Base-by-base conservation (phyloP, 192 early-diverging fungal species). In the Backusella mclennaniae region DNA sequence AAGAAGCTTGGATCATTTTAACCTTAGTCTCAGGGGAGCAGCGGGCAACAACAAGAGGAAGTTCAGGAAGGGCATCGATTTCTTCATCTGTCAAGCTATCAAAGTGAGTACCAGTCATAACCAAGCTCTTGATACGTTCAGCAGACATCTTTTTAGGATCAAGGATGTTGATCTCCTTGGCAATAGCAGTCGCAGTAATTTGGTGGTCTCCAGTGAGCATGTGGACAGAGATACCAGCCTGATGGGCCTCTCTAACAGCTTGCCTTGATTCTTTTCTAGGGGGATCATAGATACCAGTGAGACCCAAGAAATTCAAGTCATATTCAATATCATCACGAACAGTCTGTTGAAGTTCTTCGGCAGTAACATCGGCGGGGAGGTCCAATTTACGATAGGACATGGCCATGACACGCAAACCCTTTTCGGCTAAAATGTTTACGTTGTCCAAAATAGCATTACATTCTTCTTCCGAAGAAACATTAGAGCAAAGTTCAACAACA, bases 171-270 rank as follows among this genome's bases (percentile, higher is more conserved):
- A 97, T 85, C 73, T 99, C 89, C 59, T 90, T 91, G 14, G 96
- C 96, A 84, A 99, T 99, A 2, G 97, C 95, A 1, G 92, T 87
- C 1, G 97, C 97, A 0, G 96, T 98, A 21, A 90, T 86, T 7
- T 94, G 89, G 77, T 99, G 97, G 76, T 99, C 96, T 67, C 96
- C 96, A 3, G 97, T 99, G 63, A 98, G 88, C 96, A 99, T 99
- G 66, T 96, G 92, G 35, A 99, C 97, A 38, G 89, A 89, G 79
- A 99, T 96, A 26, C 97, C 97, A 7, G 97, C 96, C 11, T 86
- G 80, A 69, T 96, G 93, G 75, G 95, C 95, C 70, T 89, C 90
- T 70, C 87, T 77, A 15, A 94, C 90, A 73, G 91, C 90, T 9
- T 85, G 85, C 33, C 84, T 67, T 1, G 90, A 90, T 80, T 92